Conservation (phyloP, 1,139 yeast genomes). For the Zygoascus sp. region DNA sequence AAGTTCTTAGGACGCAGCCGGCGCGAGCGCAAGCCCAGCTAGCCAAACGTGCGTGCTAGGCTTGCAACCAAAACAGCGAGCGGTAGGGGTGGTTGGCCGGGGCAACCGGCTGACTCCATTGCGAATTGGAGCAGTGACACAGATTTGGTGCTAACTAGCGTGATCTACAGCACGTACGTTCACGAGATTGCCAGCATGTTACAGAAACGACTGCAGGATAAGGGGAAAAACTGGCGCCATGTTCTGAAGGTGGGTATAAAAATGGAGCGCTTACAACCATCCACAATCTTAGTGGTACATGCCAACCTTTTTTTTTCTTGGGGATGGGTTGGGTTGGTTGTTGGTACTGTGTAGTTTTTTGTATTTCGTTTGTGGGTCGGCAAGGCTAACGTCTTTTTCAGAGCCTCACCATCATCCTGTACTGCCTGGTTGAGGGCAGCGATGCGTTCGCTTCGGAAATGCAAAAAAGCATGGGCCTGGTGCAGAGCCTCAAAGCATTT, state of each 20-base stretch:
- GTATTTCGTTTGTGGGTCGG: not conserved
- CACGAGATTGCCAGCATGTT: slow-evolving; percentile 90
- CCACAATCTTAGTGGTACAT: too few species aligned
- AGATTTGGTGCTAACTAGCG: too few species aligned
- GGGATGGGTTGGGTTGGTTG: too few species aligned
- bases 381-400: slow-evolving; percentile 1
- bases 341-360: too few species aligned
- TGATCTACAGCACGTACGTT: slow-evolving; percentile 50
- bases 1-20: too few species aligned
- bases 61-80: too few species aligned
- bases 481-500: slow-evolving; percentile 62
- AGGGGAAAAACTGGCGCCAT: slow-evolving; percentile 97
- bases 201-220: slow-evolving; percentile 87
- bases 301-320: too few species aligned
- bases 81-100: too few species aligned
- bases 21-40: too few species aligned
- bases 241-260: slow-evolving; percentile 56
- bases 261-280: too few species aligned
- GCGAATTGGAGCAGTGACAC: too few species aligned
- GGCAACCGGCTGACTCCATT: not conserved
- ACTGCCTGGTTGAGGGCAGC: slow-evolving; percentile 78
- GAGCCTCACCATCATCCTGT: slow-evolving; percentile 80
- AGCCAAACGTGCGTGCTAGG: too few species aligned
- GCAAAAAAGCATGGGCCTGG: slow-evolving; percentile 67
- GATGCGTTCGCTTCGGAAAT: slow-evolving; percentile 89